phyloP scores from a whole-genome alignment of 2,329 filamentous ascomycete genomes.

The Fonsecaea nubica region DNA sequence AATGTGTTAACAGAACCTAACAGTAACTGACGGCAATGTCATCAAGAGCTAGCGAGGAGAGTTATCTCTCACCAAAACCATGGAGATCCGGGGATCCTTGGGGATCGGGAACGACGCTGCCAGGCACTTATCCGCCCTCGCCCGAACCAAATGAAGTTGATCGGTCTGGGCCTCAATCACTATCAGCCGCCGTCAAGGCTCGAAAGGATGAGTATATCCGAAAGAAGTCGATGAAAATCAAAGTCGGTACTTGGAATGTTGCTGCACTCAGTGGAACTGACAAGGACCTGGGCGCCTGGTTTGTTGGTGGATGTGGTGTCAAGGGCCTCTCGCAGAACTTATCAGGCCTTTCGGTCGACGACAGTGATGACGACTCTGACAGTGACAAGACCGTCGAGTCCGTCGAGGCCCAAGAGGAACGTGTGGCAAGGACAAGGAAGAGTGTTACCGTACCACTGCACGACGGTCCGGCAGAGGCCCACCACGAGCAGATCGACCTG shows the following conservation, averaged over 20 bases:
- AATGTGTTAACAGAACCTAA: conserved; percentile 23
- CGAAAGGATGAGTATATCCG: conserved; percentile 80
- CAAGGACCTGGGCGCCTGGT: conserved; percentile 87
- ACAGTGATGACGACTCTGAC: conserved; percentile 36
- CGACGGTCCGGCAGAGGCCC: conserved; percentile 56
- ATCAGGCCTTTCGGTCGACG: conserved; percentile 56
- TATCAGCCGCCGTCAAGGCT: conserved; percentile 69
- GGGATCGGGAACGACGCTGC: conserved; percentile 48
- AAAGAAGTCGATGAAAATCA: conserved; percentile 76
- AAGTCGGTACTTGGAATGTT: conserved; percentile 95
- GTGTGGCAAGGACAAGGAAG: conserved; percentile 52
- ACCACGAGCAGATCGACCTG: conserved; percentile 75
- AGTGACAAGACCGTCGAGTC: conserved; percentile 47
- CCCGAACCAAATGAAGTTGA: conserved; percentile 33
- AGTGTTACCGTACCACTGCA: conserved; percentile 52
- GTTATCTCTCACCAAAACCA: conserved; percentile 29
- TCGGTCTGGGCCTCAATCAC: conserved; percentile 48
- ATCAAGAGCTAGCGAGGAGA: conserved; percentile 23
- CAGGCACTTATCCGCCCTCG: conserved; percentile 56
- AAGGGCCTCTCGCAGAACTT: conserved; percentile 72
- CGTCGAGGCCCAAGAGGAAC: conserved; percentile 56
- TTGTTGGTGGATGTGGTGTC: conserved; percentile 76
- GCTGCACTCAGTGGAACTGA: conserved; percentile 83
- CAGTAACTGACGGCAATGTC: conserved; percentile 24
- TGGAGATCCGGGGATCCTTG: conserved; percentile 37